Percentiles rank a stretch among this genome's conserved stretches.
Conservation (phyloP, 2,329 filamentous ascomycete genomes). For the Xylariomycetidae sp. region DNA sequence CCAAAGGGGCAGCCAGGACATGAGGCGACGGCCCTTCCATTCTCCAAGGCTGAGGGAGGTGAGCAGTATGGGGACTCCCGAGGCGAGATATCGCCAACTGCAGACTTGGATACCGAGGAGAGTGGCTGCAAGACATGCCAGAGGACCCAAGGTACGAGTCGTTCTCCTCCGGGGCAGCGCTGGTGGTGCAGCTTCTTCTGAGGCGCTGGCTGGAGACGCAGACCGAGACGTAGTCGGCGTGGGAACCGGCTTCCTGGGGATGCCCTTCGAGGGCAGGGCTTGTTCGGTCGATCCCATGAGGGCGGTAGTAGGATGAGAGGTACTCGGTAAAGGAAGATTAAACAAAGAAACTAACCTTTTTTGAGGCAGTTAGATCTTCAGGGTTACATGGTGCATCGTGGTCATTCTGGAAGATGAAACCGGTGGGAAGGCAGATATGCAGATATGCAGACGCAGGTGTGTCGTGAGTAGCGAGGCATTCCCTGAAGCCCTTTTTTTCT, state of each 20-base stretch:
- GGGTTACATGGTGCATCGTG: too few species aligned
- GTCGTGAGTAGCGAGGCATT: too few species aligned
- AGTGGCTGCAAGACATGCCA: slow-evolving; percentile 3
- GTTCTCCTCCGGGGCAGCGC: too few species aligned
- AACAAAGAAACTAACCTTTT: too few species aligned
- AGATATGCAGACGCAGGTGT: too few species aligned
- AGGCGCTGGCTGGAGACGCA: background rate
- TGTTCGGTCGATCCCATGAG: slow-evolving; percentile 1
- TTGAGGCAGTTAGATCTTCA: too few species aligned
- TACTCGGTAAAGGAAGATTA: too few species aligned
- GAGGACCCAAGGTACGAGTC: too few species aligned
- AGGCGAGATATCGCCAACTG: slow-evolving; percentile 4
- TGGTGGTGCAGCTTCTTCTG: background rate
- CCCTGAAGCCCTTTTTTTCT: too few species aligned
- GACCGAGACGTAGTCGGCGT: background rate
- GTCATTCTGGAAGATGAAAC: too few species aligned
- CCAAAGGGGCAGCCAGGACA: slow-evolving; percentile 42
- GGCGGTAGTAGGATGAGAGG: too few species aligned
- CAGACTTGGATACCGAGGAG: slow-evolving; percentile 14
- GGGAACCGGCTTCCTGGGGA: slow-evolving; percentile 8
- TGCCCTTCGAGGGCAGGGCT: background rate
- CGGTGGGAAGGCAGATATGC: too few species aligned
- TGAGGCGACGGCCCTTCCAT: slow-evolving; percentile 29
- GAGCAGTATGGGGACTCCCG: slow-evolving; percentile 1
- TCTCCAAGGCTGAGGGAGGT: slow-evolving; percentile 25